Conservation (phyloP, 805 yeast species). For the Teunomyces aglyptinius region DNA sequence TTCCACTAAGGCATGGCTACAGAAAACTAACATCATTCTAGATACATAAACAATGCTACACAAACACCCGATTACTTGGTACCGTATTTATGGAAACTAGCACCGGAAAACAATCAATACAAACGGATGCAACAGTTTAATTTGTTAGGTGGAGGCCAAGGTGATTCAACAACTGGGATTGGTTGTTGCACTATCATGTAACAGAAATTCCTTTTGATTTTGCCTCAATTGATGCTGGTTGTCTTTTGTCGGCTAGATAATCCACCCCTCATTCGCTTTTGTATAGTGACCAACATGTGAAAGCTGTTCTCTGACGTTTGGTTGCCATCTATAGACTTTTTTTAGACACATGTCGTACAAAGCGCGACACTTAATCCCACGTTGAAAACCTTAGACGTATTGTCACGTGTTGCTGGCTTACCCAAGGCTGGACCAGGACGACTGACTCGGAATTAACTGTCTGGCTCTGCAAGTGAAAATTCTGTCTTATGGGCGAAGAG, state of each 20-base stretch:
- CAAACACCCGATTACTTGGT: constrained; percentile 47
- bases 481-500: no score
- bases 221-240: neutral
- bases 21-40: constrained; percentile 10
- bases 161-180: neutral
- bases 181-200: constrained; percentile 2
- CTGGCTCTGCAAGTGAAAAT: no score
- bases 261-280: neutral
- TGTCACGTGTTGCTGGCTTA: no score
- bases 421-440: no score
- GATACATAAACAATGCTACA: constrained; percentile 43
- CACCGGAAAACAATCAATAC: constrained; percentile 34
- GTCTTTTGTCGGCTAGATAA: neutral
- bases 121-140: constrained; percentile 22
- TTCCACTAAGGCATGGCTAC: neutral
- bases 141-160: neutral
- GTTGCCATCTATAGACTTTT: neutral
- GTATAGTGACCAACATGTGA: no score
- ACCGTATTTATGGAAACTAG: constrained; percentile 43
- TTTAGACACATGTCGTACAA: neutral
- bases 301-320: no score
- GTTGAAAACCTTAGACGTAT: no score
- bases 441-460: no score
- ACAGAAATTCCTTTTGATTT: neutral
- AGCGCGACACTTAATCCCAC: neutral